Percentiles rank a stretch among this genome's conserved stretches.
Evolutionary conservation across 2,329 filamentous ascomycete species (phyloP).

Genomic region (Albophoma yamanashiensis): DNA sequence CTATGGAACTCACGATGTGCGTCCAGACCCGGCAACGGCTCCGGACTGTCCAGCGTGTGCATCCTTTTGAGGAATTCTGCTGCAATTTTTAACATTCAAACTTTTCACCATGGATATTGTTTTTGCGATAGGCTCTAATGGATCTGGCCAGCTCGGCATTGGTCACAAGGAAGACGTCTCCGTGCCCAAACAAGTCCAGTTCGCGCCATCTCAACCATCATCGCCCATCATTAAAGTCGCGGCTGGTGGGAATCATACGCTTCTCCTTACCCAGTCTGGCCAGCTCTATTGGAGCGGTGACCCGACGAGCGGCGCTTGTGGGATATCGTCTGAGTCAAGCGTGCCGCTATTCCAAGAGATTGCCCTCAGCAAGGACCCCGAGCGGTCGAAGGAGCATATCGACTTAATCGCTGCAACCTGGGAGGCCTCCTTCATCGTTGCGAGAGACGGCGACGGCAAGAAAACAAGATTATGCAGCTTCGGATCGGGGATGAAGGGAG

Average conservation of each 20-base stretch:
- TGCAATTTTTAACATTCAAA: not conserved
- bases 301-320: slow-evolving; percentile 42
- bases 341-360: slow-evolving; percentile 28
- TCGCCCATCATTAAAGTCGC: slow-evolving; percentile 28
- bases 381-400: slow-evolving; percentile 15
- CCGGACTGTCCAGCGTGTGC: not conserved
- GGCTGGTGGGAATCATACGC: slow-evolving; percentile 79
- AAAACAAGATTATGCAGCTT: slow-evolving; percentile 47
- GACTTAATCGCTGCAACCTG: slow-evolving; percentile 60
- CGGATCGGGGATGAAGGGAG: slow-evolving; percentile 59
- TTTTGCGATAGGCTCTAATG: slow-evolving; percentile 66
- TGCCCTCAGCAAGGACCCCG: slow-evolving; percentile 20
- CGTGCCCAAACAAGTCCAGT: slow-evolving; percentile 50
- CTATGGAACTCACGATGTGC: not conserved
- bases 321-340: slow-evolving; percentile 21
- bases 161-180: slow-evolving; percentile 63
- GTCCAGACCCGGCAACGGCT: not conserved
- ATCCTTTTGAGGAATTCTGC: not conserved
- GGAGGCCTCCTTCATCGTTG: slow-evolving; percentile 59
- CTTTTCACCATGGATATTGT: slow-evolving; percentile 33
- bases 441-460: slow-evolving; percentile 29
- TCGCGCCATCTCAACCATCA: slow-evolving; percentile 29
- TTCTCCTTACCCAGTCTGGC: slow-evolving; percentile 54
- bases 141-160: slow-evolving; percentile 64
- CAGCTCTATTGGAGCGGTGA: slow-evolving; percentile 57